phyloP scores from a whole-genome alignment of 2,329 filamentous ascomycete genomes.

The Epicoccum nigrum region DNA sequence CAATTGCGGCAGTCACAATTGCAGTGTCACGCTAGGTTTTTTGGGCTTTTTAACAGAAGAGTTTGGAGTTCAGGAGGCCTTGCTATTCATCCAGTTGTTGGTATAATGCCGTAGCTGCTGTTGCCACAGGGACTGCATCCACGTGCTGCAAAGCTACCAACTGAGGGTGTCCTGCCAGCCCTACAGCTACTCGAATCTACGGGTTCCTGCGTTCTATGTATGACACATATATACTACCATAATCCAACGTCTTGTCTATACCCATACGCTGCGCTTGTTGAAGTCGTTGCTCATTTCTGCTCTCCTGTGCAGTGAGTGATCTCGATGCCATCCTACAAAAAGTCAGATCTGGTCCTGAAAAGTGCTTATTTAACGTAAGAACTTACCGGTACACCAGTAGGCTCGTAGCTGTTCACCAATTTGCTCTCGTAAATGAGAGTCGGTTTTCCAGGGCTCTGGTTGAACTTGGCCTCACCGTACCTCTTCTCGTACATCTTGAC shows the following conservation, averaged over 20 bases:
- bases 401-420: constrained; percentile 69
- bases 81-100: not conserved
- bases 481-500: constrained; percentile 57
- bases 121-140: not conserved
- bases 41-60: not conserved
- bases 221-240: constrained; percentile 10
- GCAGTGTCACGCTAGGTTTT: not conserved
- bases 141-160: constrained; percentile 8
- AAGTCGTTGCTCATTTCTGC: constrained; percentile 5
- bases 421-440: constrained; percentile 69
- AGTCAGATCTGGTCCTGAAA: constrained; percentile 19
- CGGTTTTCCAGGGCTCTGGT: constrained; percentile 62
- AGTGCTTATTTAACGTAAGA: too few species aligned
- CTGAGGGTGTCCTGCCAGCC: constrained; percentile 11
- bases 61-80: not conserved
- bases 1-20: not conserved
- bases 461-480: constrained; percentile 55
- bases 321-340: constrained; percentile 67
- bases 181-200: not conserved
- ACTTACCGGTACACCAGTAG: constrained; percentile 69
- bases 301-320: constrained; percentile 61
- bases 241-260: constrained; percentile 1
- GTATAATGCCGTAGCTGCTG: not conserved
- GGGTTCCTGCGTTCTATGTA: constrained; percentile 13
- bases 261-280: not conserved